These are phyloP conservation scores for Lecanicillium sp. DNA, from an alignment of 2,329 filamentous ascomycete species.

Conservation along the genomic window DNA sequence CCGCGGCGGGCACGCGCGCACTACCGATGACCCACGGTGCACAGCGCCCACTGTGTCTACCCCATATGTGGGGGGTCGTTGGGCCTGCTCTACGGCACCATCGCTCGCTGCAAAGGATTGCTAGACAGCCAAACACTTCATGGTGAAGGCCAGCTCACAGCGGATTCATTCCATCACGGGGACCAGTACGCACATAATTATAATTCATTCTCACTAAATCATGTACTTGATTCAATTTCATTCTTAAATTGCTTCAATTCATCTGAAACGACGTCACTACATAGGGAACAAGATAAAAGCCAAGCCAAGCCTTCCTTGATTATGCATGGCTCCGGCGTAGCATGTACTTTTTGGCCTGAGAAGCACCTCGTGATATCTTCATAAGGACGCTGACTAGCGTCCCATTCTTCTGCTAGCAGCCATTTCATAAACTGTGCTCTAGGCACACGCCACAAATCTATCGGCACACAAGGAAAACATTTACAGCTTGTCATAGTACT, in stretches of 20 bases:
- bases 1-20: no score
- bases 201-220: neutral
- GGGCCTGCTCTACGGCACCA: no score
- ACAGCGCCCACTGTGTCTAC: no score
- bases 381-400: slow-evolving; percentile 18
- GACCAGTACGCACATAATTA: no score
- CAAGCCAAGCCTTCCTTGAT: slow-evolving; percentile 27
- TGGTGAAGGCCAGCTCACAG: no score
- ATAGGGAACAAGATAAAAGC: slow-evolving; percentile 27
- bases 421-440: slow-evolving; percentile 33
- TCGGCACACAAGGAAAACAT: slow-evolving; percentile 34
- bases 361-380: slow-evolving; percentile 16
- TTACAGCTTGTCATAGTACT: slow-evolving; percentile 99
- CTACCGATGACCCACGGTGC: no score
- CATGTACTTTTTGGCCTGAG: slow-evolving; percentile 22
- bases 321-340: slow-evolving; percentile 26
- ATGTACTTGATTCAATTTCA: slow-evolving; percentile 9
- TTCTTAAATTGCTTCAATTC: slow-evolving; percentile 29
- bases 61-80: no score
- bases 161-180: no score
- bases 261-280: slow-evolving; percentile 35
- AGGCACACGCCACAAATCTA: slow-evolving; percentile 37
- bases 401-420: slow-evolving; percentile 24
- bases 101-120: no score
- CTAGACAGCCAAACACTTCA: no score